Percentiles rank a stretch among this genome's conserved stretches.
Evolutionary conservation across 805 yeast species (phyloP).

Genomic region (Saccharomyces paradoxus): DNA sequence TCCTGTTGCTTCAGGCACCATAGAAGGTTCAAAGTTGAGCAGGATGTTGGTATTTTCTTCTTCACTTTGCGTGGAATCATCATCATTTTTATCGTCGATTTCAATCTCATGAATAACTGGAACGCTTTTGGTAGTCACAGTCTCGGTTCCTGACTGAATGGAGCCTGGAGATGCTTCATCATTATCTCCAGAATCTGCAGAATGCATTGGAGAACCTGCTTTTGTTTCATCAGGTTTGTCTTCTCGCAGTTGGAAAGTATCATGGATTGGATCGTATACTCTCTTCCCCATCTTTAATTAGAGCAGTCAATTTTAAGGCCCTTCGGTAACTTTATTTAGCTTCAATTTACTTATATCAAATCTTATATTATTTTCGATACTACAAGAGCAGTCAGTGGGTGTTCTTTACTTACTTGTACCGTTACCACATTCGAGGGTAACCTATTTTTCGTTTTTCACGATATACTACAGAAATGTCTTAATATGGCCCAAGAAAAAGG

Average conservation of each 20-base stretch:
- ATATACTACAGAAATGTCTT: neutral
- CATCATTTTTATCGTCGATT: constrained; percentile 2
- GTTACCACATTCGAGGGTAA: neutral
- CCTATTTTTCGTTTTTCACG: neutral
- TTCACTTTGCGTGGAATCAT: constrained; percentile 17
- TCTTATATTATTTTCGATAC: neutral
- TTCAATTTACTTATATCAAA: neutral
- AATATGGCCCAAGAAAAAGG: neutral
- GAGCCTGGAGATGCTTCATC: neutral
- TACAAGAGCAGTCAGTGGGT: neutral
- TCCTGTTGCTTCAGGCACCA: constrained; percentile 4
- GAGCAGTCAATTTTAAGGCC: neutral
- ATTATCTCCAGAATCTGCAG: neutral
- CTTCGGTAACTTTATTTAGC: neutral
- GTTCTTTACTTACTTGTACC: neutral
- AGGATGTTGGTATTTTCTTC: constrained; percentile 9
- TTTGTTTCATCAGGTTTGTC: constrained; percentile 5
- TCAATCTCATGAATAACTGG: neutral
- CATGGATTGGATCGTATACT: constrained; percentile 32
- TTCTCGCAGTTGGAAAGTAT: constrained; percentile 22
- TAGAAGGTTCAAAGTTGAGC: constrained; percentile 3
- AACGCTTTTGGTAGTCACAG: neutral
- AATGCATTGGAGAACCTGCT: neutral
- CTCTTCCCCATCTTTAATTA: constrained; percentile 22
- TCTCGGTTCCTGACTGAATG: neutral